Evolutionary conservation across 2,329 filamentous ascomycete genomes (phyloP), one percentile per base, ranked within the genome.

Genomic region (Ophiocordyceps camponoti-leonardi): DNA sequence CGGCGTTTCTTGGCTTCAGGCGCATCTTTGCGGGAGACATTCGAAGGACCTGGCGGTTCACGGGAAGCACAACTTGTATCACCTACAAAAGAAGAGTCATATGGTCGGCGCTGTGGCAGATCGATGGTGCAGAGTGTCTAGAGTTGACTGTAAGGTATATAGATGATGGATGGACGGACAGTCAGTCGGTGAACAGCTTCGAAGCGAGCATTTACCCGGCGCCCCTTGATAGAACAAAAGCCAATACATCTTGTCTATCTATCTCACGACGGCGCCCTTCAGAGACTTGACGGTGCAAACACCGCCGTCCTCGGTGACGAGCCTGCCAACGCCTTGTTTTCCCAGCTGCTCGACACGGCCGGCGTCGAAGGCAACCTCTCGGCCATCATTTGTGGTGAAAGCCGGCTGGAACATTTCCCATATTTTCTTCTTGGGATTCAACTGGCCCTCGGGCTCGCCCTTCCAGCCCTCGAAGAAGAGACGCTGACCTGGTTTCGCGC

Each of bases 351-450:
- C 81, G 33, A 94, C 85, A 42, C 71, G 79, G 41, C 67, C 73
- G 3, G 83, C 84, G 57, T 96, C 84, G 60, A 96, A 98, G 0
- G 75, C 87, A 33, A 94, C 90, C 65, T 88, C 83, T 44, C 90
- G 71, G 42, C 64, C 66, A 8, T 82, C 81, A 1, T 83, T 94
- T 8, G 90, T 98, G 28, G 85, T 94, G 68, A 96, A 96, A 0
- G 90, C 92, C 1, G 88, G 87, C 72, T 96, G 90, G 67, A 94
- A 86, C 11, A 75, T 86, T 73, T 98, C 92, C 88, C 90, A 96
- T 49, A 96, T 71, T 80, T 96, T 96, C 80, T 96, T 98, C 81
- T 98, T 98, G 48, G 92, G 92, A 73, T 96, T 98, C 47, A 98
- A 74, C 44, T 90, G 78, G 50, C 81, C 82, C 73, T 98, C 92